A percentile compares a stretch with the other conserved stretches of the same genome.
Conservation (phyloP, 2,329 filamentous ascomycete species). For the Monosporascus sp. region DNA sequence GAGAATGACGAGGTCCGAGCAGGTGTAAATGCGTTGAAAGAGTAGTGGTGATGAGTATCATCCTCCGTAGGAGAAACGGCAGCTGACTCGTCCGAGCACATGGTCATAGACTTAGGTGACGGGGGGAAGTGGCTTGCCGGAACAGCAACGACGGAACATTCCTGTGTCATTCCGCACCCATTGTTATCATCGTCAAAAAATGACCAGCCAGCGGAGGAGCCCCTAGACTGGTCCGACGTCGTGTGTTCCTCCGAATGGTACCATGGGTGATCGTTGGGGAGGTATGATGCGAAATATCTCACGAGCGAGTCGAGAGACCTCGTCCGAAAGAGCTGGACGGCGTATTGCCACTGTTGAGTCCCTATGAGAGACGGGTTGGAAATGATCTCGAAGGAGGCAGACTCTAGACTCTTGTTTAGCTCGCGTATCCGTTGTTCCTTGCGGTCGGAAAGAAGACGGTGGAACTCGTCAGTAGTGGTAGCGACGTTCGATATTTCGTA, state of each 20-base stretch:
- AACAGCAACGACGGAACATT: conserved; percentile 32
- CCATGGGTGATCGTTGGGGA: conserved; percentile 45
- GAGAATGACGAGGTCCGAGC: conserved; percentile 48
- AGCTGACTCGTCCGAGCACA: conserved; percentile 37
- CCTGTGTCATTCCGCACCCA: conserved; percentile 36
- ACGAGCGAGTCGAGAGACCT: conserved; percentile 55
- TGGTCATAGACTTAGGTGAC: conserved; percentile 47
- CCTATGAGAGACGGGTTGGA: conserved; percentile 54
- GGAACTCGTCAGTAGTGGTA: conserved; percentile 46
- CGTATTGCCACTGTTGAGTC: conserved; percentile 53
- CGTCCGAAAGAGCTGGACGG: conserved; percentile 53
- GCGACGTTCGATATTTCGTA: conserved; percentile 51
- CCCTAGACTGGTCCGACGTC: conserved; percentile 28
- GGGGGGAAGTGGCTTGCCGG: conserved; percentile 31
- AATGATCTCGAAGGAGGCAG: conserved; percentile 55
- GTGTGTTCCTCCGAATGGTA: conserved; percentile 20
- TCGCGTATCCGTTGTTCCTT: conserved; percentile 49
- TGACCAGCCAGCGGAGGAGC: conserved; percentile 23
- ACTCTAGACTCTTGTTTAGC: conserved; percentile 50
- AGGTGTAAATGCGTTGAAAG: conserved; percentile 30
- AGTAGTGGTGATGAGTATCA: conserved; percentile 27
- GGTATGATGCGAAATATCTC: conserved; percentile 54
- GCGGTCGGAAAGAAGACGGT: conserved; percentile 46
- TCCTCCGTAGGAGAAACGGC: conserved; percentile 31
- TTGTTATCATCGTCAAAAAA: conserved; percentile 40